Evolutionary conservation across 768 basidiomycete species (phyloP).

Genomic region (Boletus bicolor): DNA sequence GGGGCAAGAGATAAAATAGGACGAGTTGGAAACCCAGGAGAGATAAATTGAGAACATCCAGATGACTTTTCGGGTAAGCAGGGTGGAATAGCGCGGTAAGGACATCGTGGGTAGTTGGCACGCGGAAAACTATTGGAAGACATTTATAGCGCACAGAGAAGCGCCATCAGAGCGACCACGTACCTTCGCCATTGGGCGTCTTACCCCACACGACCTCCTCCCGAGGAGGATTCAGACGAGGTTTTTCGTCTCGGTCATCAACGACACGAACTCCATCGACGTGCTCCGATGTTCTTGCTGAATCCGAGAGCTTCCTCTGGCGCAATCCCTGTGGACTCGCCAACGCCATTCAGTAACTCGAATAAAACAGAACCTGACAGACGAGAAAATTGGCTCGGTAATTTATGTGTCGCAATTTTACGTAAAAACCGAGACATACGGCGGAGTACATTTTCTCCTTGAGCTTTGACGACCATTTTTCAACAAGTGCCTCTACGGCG

Average conservation of each 20-base stretch:
- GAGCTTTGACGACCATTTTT: background rate
- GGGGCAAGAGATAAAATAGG: slow-evolving; percentile 68
- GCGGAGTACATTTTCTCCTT: background rate
- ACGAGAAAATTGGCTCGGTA: background rate
- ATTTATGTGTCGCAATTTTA: slow-evolving; percentile 2
- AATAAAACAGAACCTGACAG: background rate
- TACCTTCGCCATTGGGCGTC: slow-evolving; percentile 77
- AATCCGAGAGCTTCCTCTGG: slow-evolving; percentile 15
- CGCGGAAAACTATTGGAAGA: slow-evolving; percentile 70
- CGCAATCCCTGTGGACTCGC: slow-evolving; percentile 22
- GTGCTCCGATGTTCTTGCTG: background rate
- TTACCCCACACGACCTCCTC: slow-evolving; percentile 86
- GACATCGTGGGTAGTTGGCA: slow-evolving; percentile 90
- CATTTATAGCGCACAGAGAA: slow-evolving; percentile 6
- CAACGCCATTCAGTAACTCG: slow-evolving; percentile 16
- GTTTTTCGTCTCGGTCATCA: slow-evolving; percentile 14
- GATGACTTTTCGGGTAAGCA: slow-evolving; percentile 77
- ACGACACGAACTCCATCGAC: slow-evolving; percentile 2
- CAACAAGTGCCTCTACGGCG: background rate
- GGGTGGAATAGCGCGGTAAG: slow-evolving; percentile 84
- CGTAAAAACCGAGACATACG: background rate
- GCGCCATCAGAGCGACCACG: slow-evolving; percentile 14
- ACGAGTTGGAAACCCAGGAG: slow-evolving; percentile 74
- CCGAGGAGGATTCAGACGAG: background rate
- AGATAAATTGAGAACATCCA: slow-evolving; percentile 82